Conservation (phyloP, 2,329 filamentous ascomycete species). For the Cercospora nicotianae region DNA sequence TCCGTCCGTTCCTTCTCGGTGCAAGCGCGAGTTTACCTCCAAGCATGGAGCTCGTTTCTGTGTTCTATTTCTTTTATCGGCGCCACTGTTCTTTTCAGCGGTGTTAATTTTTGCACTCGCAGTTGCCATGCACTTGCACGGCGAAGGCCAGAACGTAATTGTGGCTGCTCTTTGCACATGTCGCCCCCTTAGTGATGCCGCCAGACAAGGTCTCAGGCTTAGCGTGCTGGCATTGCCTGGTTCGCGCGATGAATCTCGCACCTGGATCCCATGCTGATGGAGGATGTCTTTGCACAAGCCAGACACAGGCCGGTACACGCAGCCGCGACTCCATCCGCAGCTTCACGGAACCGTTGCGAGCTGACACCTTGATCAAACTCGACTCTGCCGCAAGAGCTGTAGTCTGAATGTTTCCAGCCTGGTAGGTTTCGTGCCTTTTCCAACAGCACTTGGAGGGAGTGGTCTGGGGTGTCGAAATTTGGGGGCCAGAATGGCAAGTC, state of each 20-base stretch:
- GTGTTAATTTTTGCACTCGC: too few relatives aligned
- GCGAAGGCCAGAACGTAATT: too few relatives aligned
- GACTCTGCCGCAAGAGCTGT: neutral
- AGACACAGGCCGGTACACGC: neutral
- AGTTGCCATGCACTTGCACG: too few relatives aligned
- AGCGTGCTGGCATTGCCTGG: too few relatives aligned
- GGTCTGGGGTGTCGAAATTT: neutral
- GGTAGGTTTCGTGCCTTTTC: neutral
- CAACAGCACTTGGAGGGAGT: neutral
- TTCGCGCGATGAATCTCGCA: neutral
- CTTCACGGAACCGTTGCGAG: neutral
- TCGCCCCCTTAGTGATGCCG: too few relatives aligned
- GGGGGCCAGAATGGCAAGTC: neutral
- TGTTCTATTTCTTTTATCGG: too few relatives aligned
- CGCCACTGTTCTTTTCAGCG: too few relatives aligned
- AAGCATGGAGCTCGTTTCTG: too few relatives aligned
- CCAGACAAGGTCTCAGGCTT: too few relatives aligned
- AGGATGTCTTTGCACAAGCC: neutral
- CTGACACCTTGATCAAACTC: neutral
- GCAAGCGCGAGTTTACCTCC: too few relatives aligned
- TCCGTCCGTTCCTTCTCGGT: too few relatives aligned
- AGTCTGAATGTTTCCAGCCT: neutral
- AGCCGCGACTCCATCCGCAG: neutral
- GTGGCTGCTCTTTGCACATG: too few relatives aligned
- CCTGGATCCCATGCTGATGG: neutral